Conservation (phyloP, 2,329 filamentous ascomycete species). For the Talaromyces sp. region DNA sequence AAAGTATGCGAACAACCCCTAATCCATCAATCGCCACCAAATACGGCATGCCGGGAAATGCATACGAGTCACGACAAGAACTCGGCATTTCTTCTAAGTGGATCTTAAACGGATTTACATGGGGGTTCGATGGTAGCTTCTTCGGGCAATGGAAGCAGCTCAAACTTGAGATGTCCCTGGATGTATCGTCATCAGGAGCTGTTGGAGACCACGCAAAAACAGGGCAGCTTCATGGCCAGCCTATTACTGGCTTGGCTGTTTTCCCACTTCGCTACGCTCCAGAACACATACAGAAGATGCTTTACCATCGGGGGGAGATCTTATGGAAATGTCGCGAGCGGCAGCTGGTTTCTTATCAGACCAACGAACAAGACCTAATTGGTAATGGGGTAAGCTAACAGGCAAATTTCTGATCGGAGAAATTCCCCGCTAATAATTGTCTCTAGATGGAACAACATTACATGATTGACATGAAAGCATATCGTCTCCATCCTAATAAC, state of each 20-base stretch:
- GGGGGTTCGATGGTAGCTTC: neutral
- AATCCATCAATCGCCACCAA: neutral
- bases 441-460: neutral
- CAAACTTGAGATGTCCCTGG: neutral
- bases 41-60: neutral
- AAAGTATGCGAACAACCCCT: neutral
- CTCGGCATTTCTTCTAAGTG: neutral
- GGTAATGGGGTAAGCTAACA: neutral
- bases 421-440: neutral
- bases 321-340: neutral
- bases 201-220: too few relatives aligned
- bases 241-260: neutral
- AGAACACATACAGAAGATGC: neutral
- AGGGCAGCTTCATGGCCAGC: neutral
- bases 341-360: neutral
- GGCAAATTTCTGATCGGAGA: neutral
- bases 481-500: neutral
- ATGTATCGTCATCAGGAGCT: neutral
- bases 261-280: neutral
- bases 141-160: neutral
- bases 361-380: neutral
- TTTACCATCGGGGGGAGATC: neutral
- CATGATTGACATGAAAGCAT: neutral
- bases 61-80: neutral
- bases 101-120: neutral